A percentile compares a stretch with the other conserved stretches of the same genome.
phyloP scores from a whole-genome alignment of 192 early-diverging fungal genomes.

The Umbelopsis vinacea region DNA sequence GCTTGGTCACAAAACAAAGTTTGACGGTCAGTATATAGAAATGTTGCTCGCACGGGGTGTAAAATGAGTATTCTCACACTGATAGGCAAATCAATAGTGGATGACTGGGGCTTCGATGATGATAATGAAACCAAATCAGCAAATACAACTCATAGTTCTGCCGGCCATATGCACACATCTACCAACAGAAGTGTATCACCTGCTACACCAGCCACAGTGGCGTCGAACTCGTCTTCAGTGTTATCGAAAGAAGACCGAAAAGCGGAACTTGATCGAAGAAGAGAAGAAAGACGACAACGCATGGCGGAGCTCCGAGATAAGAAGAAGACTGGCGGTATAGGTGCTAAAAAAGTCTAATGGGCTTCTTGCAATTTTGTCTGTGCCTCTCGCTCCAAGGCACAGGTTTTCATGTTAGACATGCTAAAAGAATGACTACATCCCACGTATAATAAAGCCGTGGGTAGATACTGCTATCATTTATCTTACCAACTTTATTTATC shows the following conservation, averaged over 20 bases:
- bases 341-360: constrained; percentile 12
- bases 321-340: constrained; percentile 31
- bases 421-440: background rate
- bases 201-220: background rate
- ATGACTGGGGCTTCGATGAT: constrained; percentile 8
- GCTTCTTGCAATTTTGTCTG: background rate
- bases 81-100: background rate
- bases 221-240: background rate
- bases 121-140: background rate
- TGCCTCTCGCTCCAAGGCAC: background rate
- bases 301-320: constrained; percentile 52
- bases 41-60: background rate
- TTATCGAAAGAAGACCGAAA: constrained; percentile 49
- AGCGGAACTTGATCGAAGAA: constrained; percentile 53
- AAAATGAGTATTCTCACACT: background rate
- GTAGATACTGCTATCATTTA: no score
- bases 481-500: no score
- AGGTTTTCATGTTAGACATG: background rate
- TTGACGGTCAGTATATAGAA: constrained; percentile 1
- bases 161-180: no score
- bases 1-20: constrained; percentile 26
- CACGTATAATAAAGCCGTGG: no score
- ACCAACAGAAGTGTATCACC: no score
- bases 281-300: constrained; percentile 57
- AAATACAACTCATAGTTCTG: background rate